Conservation (phyloP, 257 asterid species). For the Scutellaria minor region DNA sequence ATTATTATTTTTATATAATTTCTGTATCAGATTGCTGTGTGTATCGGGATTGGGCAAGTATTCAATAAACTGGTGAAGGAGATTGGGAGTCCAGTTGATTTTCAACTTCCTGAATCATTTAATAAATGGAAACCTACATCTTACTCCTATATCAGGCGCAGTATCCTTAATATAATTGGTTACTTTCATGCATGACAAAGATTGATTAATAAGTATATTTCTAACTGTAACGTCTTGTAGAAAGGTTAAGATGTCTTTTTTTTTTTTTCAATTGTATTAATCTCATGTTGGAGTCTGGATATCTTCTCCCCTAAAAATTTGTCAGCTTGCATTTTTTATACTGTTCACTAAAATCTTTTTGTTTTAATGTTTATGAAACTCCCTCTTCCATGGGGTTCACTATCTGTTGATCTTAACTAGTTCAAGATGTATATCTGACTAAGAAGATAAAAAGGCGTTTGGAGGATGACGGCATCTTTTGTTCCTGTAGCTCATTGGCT, state of each 20-base stretch:
- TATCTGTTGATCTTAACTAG: constrained; percentile 50
- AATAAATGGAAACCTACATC: constrained; percentile 67
- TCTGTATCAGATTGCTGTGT: constrained; percentile 48
- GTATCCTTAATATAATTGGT: constrained; percentile 60
- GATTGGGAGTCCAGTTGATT: constrained; percentile 79
- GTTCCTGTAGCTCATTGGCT: constrained; percentile 74
- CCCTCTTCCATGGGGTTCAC: background rate
- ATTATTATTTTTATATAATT: constrained; percentile 26
- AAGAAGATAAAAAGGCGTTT: constrained; percentile 79
- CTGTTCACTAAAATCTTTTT: background rate
- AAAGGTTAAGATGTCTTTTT: background rate
- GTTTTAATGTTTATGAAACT: background rate
- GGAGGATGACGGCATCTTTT: constrained; percentile 88
- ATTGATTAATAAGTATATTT: background rate
- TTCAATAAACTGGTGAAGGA: constrained; percentile 65
- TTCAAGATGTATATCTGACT: constrained; percentile 75
- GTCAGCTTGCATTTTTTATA: background rate
- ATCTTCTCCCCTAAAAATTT: background rate
- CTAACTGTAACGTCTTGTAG: background rate
- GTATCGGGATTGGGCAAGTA: constrained; percentile 56
- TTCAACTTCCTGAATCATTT: constrained; percentile 86
- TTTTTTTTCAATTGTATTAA: background rate
- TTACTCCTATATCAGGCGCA: constrained; percentile 76
- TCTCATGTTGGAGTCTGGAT: background rate
- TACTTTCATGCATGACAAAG: constrained; percentile 16